Evolutionary conservation across 164 flowering plant species (phyloP).

Genomic region (Stephania japonica): DNA sequence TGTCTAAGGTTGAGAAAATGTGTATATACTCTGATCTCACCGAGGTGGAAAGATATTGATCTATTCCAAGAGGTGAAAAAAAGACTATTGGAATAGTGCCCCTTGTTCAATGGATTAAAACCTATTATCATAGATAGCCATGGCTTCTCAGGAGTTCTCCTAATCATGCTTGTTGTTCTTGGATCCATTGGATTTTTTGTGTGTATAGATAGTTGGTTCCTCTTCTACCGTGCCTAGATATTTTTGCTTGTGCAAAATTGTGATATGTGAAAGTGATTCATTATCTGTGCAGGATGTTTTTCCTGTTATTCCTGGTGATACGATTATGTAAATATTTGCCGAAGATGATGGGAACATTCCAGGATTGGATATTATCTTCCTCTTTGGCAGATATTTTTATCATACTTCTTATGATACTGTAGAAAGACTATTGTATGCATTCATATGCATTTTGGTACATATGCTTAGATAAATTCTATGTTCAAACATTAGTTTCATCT

Average conservation of each 20-base stretch:
- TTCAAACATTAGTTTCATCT: constrained; percentile 1
- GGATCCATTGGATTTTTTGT: too few relatives aligned
- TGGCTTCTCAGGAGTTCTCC: too few relatives aligned
- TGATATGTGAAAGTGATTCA: constrained; percentile 9
- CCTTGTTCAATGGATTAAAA: too few relatives aligned
- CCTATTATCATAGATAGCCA: too few relatives aligned
- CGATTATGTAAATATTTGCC: constrained; percentile 95
- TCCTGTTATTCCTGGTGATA: constrained; percentile 89
- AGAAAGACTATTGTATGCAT: constrained; percentile 94
- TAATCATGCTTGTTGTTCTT: too few relatives aligned
- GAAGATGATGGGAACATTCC: constrained; percentile 85
- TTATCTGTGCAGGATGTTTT: constrained; percentile 73
- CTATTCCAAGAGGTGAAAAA: too few relatives aligned
- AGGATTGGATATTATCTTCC: constrained; percentile 91
- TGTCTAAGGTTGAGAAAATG: too few relatives aligned
- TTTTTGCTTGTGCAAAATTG: not conserved
- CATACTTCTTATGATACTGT: constrained; percentile 90
- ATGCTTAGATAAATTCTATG: constrained; percentile 5
- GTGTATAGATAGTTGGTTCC: not conserved
- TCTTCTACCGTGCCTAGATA: not conserved
- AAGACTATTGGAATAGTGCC: too few relatives aligned
- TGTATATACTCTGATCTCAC: too few relatives aligned
- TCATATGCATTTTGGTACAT: constrained; percentile 55
- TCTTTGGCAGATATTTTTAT: constrained; percentile 91
- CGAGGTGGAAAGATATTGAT: too few relatives aligned